Evolutionary conservation across 768 basidiomycete genomes (phyloP).

Genomic region (Calocybe gangraenosa): DNA sequence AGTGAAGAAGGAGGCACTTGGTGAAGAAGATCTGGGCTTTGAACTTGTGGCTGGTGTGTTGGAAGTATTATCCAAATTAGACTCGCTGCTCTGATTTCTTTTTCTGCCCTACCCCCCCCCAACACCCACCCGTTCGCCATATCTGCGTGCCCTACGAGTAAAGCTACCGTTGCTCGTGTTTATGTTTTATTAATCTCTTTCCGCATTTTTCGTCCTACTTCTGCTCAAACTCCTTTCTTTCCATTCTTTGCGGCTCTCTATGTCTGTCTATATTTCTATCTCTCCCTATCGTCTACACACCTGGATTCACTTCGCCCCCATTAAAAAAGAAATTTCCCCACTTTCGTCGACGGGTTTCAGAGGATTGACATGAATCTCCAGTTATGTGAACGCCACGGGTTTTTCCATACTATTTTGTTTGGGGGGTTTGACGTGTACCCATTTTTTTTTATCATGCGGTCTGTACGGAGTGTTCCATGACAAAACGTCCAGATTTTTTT

Average conservation of each 20-base stretch:
- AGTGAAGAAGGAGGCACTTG: conserved; percentile 64
- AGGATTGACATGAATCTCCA: no score
- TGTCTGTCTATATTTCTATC: neutral
- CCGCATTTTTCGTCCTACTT: neutral
- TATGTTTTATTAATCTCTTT: neutral
- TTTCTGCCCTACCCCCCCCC: neutral
- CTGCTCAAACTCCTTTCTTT: neutral
- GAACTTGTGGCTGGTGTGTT: conserved; percentile 91
- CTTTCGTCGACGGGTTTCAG: no score
- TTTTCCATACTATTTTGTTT: no score
- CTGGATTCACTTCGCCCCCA: neutral
- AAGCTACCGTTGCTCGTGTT: neutral
- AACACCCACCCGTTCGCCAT: neutral
- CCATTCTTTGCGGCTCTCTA: neutral
- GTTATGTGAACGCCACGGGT: no score
- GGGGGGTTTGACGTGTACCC: no score
- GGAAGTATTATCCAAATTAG: conserved; percentile 90
- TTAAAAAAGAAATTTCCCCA: neutral
- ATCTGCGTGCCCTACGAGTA: neutral
- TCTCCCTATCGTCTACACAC: neutral
- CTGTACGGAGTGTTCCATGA: no score
- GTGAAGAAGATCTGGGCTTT: conserved; percentile 79
- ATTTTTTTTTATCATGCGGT: no score
- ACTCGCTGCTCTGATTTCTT: conserved; percentile 63
- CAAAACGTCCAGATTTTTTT: no score